Conservation (phyloP, 805 yeast species). For the Lipomyces starkeyi region DNA sequence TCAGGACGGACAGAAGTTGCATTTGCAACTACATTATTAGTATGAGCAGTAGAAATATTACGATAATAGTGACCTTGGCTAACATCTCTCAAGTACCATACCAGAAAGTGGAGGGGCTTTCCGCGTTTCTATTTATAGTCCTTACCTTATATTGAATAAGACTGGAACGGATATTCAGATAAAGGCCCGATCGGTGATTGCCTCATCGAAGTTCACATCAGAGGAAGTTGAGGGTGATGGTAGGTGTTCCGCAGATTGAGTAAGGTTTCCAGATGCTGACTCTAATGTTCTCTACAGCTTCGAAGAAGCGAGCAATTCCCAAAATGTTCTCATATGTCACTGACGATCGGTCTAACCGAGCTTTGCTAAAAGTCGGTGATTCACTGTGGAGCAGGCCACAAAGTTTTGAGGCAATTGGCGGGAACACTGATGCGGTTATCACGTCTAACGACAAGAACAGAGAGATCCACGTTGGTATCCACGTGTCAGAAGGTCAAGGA, state of each 20-base stretch:
- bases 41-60: constrained; percentile 29
- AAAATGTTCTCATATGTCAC: constrained; percentile 84
- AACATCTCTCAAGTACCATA: constrained; percentile 34
- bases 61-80: not conserved
- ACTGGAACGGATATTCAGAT: constrained; percentile 71
- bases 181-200: constrained; percentile 59
- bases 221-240: constrained; percentile 22
- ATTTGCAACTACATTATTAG: constrained; percentile 68
- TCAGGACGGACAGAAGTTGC: constrained; percentile 70
- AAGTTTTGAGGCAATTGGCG: constrained; percentile 91
- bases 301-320: constrained; percentile 54
- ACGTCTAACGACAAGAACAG: constrained; percentile 43
- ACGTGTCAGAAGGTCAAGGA: constrained; percentile 83
- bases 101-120: constrained; percentile 63
- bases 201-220: constrained; percentile 49
- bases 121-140: constrained; percentile 75
- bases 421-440: constrained; percentile 62
- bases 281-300: constrained; percentile 32
- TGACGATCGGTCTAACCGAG: constrained; percentile 68
- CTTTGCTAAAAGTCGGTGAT: constrained; percentile 66
- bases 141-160: constrained; percentile 81
- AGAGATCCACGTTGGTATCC: constrained; percentile 78
- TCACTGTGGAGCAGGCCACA: constrained; percentile 75
- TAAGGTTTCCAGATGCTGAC: constrained; percentile 13
- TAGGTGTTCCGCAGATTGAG: not conserved